Conservation (phyloP, 73 alveolate species). For the Paramecium octaurelia region DNA sequence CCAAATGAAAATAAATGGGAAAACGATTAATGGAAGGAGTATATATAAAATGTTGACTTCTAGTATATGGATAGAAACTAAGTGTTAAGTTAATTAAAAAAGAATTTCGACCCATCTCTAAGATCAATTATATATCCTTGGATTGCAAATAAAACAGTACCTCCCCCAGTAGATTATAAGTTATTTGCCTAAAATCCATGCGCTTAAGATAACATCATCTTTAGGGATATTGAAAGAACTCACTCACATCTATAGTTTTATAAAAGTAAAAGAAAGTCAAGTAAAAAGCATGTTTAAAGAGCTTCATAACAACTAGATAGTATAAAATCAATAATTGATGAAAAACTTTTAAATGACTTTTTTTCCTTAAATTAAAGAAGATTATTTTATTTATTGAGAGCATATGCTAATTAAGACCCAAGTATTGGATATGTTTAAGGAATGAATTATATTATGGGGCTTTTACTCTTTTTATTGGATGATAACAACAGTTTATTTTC, state of each 20-base stretch:
- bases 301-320: not conserved
- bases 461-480: not conserved
- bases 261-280: not conserved
- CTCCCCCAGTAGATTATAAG: not conserved
- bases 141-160: not conserved
- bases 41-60: not conserved
- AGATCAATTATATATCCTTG: slow-evolving; percentile 18
- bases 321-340: not conserved
- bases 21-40: not conserved
- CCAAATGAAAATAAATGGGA: not conserved
- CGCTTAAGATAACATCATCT: not conserved
- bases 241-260: not conserved
- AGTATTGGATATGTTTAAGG: slow-evolving; percentile 46
- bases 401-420: slow-evolving; percentile 28
- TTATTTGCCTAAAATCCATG: not conserved
- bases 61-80: not conserved
- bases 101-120: not conserved
- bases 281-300: not conserved
- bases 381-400: slow-evolving; percentile 1
- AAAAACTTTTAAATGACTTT: not conserved
- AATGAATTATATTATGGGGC: slow-evolving; percentile 26
- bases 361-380: slow-evolving; percentile 11
- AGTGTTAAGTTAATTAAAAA: not conserved
- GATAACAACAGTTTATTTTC: not conserved
- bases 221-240: slow-evolving; percentile 42